Base-by-base conservation (phyloP, 2,329 filamentous ascomycete species). In the Albophoma yamanashiensis region DNA sequence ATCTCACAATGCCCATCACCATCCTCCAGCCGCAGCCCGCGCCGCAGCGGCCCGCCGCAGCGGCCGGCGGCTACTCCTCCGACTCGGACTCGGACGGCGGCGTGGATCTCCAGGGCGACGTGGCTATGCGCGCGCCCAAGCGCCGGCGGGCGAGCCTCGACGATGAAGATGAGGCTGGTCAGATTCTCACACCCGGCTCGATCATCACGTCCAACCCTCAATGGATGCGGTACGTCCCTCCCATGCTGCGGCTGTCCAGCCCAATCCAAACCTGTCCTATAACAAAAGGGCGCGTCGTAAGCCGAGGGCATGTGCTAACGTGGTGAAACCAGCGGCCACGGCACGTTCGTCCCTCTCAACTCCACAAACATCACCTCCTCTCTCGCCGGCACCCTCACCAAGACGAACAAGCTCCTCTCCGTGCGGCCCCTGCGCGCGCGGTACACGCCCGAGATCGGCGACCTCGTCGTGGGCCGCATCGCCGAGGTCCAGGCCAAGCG, bases 391-490 rank as follows among this genome's bases (percentile, higher is more conserved):
- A 93, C 89, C 8, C 82, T 97, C 42, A 87, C 89, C 70, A 93
- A 92, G 72, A 97, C 93, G 62, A 99, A 99, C 82, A 97, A 97
- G 74, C 87, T 99, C 56, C 87, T 99, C 65, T 96, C 91, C 2
- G 89, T 99, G 60, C 87, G 89, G 2, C 92, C 94, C 8, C 82
- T 99, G 3, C 91, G 92, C 63, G 92, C 94, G 22, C 89, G 94
- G 63, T 99, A 99, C 78, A 91, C 86, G 2, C 94, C 94, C 39
- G 93, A 97, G 74, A 97, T 99, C 62, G 94, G 94, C 67, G 94
- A 99, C 75, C 82, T 99, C 5, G 91, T 99, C 3, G 88, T 99
- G 17, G 94, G 94, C 43, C 86, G 94, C 64, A 96, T 99, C 68
- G 86, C 94, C 64, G 91, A 95, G 74, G 94, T 99, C n/a, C 92